These are phyloP conservation scores for Verticillium klebahnii DNA, from an alignment of 2,329 filamentous ascomycete species.

Conservation along the genomic window DNA sequence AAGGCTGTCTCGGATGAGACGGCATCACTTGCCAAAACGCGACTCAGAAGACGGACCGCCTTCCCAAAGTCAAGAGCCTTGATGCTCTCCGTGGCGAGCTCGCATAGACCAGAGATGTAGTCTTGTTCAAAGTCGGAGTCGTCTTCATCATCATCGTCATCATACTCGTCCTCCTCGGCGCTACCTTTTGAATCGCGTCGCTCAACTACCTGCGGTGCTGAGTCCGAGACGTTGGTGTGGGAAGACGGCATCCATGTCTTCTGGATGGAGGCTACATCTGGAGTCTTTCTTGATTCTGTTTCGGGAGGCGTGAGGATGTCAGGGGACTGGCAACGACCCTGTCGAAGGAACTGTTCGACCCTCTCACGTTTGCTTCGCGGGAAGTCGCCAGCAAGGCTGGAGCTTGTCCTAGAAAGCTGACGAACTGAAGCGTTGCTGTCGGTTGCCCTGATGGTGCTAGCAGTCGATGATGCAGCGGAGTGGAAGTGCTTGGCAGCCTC, in stretches of 20 bases:
- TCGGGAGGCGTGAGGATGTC: not conserved
- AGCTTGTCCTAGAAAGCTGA: constrained; percentile 1
- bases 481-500: constrained; percentile 19
- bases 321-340: not conserved
- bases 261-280: not conserved
- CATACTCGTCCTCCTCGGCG: constrained; percentile 1
- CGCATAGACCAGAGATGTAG: constrained; percentile 14
- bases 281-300: not conserved
- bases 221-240: not conserved
- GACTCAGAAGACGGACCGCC: constrained; percentile 5
- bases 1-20: constrained; percentile 9
- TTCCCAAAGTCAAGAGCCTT: constrained; percentile 17
- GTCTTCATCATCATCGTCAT: constrained; percentile 1
- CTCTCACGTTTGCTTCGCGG: constrained; percentile 11
- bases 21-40: not conserved
- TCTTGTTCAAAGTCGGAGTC: not conserved
- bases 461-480: constrained; percentile 16
- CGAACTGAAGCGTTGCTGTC: constrained; percentile 5
- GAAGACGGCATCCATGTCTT: not conserved
- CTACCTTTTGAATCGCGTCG: not conserved
- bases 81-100: constrained; percentile 18
- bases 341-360: constrained; percentile 11
- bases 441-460: constrained; percentile 10
- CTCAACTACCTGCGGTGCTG: not conserved
- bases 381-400: constrained; percentile 10